phyloP scores from a whole-genome alignment of 495 filamentous ascomycete genomes.

The Jackrogersella minutella region DNA sequence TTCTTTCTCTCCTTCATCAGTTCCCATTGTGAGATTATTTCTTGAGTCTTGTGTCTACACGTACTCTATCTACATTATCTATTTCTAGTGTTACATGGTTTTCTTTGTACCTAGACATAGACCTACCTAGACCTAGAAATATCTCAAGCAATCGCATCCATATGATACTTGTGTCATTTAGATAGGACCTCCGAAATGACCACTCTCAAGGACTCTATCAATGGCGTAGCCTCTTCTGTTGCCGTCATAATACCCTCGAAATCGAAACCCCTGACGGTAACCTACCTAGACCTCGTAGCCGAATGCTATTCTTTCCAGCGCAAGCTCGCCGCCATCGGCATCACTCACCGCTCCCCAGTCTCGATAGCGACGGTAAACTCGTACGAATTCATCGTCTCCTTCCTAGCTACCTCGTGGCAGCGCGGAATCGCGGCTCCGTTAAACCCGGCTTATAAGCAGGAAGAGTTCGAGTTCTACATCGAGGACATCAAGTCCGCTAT shows the following conservation, averaged over 20 bases:
- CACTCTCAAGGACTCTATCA: constrained; percentile 55
- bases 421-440: constrained; percentile 80
- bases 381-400: constrained; percentile 82
- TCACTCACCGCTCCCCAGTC: constrained; percentile 69
- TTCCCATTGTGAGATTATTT: constrained; percentile 3
- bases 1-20: neutral
- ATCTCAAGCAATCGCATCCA: constrained; percentile 8
- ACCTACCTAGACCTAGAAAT: constrained; percentile 20
- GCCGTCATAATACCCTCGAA: constrained; percentile 75
- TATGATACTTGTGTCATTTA: neutral
- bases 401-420: constrained; percentile 80
- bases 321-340: constrained; percentile 74
- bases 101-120: constrained; percentile 13
- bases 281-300: constrained; percentile 67
- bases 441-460: constrained; percentile 84
- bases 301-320: constrained; percentile 72
- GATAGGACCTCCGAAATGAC: constrained; percentile 36
- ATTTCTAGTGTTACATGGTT: neutral
- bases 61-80: neutral
- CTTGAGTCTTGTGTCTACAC: neutral
- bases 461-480: constrained; percentile 90
- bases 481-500: constrained; percentile 80
- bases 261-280: constrained; percentile 64
- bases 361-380: constrained; percentile 81
- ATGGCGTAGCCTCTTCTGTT: constrained; percentile 48